Evolutionary conservation across 306 rosid genomes (phyloP).

Genomic region (Corylus avellana): DNA sequence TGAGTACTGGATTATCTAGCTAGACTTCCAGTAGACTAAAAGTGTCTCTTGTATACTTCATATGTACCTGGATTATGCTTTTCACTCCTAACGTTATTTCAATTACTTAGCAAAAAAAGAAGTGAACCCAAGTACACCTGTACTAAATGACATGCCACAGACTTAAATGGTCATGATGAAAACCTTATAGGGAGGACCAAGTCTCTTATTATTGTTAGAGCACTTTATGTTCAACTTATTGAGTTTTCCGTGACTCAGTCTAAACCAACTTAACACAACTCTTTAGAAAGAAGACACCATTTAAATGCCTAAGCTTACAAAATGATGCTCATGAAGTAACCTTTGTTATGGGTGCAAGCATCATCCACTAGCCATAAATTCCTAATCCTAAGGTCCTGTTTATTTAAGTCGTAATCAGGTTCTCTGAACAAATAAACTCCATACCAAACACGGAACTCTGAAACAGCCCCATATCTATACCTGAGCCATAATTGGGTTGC

Average conservation of each 20-base stretch:
- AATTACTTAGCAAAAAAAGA: no score
- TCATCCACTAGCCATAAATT: neutral
- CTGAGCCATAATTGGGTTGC: constrained; percentile 99
- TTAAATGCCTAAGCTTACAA: neutral
- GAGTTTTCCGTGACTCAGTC: neutral
- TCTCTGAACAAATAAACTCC: neutral
- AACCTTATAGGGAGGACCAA: neutral
- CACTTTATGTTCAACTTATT: neutral
- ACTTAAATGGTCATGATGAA: neutral
- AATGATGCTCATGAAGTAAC: neutral
- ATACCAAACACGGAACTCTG: neutral
- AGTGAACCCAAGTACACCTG: neutral
- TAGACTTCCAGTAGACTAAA: neutral
- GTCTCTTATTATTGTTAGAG: neutral
- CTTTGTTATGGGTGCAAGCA: neutral
- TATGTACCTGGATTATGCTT: no score
- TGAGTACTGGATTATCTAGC: neutral
- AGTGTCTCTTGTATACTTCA: no score
- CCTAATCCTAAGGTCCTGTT: constrained; percentile 1
- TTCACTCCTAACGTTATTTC: no score
- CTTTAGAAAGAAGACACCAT: neutral
- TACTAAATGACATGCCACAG: neutral
- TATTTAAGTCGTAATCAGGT: neutral
- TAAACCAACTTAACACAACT: neutral
- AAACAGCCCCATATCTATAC: constrained; percentile 31